A percentile compares a stretch with the other conserved stretches of the same genome.
Evolutionary conservation across 2,329 filamentous ascomycete genomes (phyloP).

Genomic region (Sporothrix mexicana): DNA sequence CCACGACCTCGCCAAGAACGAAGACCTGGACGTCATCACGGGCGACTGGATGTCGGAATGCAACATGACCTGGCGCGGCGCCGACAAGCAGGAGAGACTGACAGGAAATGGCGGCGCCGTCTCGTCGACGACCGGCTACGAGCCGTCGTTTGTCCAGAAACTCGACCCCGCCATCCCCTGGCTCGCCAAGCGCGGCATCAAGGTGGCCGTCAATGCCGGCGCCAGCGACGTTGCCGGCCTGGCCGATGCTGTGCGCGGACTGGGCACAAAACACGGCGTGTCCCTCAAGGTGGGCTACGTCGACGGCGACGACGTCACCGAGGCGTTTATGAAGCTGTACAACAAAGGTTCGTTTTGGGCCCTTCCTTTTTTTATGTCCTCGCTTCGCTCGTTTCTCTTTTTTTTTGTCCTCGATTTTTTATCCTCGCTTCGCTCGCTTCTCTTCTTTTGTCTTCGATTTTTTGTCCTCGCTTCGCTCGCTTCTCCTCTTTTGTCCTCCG

Average conservation of each 20-base stretch:
- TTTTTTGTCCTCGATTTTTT: neutral
- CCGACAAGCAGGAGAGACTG: slow-evolving; percentile 32
- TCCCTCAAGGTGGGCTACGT: slow-evolving; percentile 44
- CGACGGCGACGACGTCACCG: slow-evolving; percentile 44
- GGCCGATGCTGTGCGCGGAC: slow-evolving; percentile 33
- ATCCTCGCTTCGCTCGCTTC: neutral
- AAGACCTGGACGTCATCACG: slow-evolving; percentile 45
- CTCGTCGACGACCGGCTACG: slow-evolving; percentile 43
- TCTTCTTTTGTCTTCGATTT: too few relatives aligned
- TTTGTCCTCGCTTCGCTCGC: neutral
- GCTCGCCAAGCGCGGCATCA: slow-evolving; percentile 41
- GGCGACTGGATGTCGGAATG: slow-evolving; percentile 45
- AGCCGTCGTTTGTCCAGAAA: slow-evolving; percentile 44
- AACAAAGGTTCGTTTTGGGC: slow-evolving; percentile 9
- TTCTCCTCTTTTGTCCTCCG: neutral
- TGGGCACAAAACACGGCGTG: slow-evolving; percentile 38
- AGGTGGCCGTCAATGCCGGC: slow-evolving; percentile 46
- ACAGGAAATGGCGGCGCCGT: slow-evolving; percentile 38
- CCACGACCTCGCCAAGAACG: slow-evolving; percentile 48
- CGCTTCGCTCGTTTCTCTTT: neutral
- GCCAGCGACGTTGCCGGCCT: slow-evolving; percentile 41
- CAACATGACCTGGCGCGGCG: slow-evolving; percentile 44
- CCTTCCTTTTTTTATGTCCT: neutral
- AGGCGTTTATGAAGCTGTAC: slow-evolving; percentile 12
- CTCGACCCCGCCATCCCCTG: slow-evolving; percentile 43